phyloP scores from a whole-genome alignment of 225 moss, liverwort and hornwort species.

The Straminergon stramineum region DNA sequence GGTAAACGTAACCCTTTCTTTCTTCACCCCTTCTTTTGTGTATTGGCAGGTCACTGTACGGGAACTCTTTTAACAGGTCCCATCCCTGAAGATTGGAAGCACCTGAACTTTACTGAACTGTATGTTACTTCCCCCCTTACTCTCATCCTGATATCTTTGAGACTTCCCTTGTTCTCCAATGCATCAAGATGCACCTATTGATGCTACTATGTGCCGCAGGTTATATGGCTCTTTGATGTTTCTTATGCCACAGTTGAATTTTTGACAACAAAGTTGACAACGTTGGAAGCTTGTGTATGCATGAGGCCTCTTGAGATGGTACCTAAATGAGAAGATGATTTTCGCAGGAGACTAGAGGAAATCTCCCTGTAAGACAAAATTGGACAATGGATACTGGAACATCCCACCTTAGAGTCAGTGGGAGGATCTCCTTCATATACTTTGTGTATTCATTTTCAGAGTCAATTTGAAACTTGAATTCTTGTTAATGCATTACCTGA shows the following conservation, averaged over 20 bases:
- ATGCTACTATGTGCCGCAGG: neutral
- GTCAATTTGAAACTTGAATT: neutral
- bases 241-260: neutral
- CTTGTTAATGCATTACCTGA: neutral
- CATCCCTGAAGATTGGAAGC: slow-evolving; percentile 13
- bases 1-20: neutral
- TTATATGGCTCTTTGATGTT: neutral
- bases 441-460: neutral
- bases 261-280: neutral
- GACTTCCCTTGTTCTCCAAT: neutral
- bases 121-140: neutral
- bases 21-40: neutral
- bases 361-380: neutral
- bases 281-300: neutral
- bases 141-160: neutral
- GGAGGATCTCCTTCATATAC: neutral
- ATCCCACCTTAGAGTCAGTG: neutral
- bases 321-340: neutral
- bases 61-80: slow-evolving; percentile 12
- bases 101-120: slow-evolving; percentile 7
- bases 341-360: neutral
- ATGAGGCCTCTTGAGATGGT: neutral
- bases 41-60: slow-evolving; percentile 4
- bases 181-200: neutral
- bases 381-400: neutral